Base-by-base conservation (phyloP, 495 filamentous ascomycete species). In the Aspergillus mulundensis region DNA sequence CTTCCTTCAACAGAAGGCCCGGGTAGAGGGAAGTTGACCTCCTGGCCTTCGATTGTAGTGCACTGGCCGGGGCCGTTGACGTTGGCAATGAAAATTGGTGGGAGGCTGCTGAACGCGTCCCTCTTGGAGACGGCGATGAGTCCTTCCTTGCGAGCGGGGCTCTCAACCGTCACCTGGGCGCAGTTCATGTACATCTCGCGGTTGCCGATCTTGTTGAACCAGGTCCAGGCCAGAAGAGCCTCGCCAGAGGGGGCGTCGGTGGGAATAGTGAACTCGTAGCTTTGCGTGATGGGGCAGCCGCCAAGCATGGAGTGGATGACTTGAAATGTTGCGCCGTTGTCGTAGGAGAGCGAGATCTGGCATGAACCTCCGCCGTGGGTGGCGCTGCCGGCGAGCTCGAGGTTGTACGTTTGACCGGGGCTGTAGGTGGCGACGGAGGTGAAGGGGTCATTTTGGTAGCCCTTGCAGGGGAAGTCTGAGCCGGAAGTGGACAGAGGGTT, bases 171-270 rank as follows among this genome's bases (percentile, higher is more conserved):
- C 44, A 93, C 78, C 18, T 87, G 81, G 4, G 86, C 88, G 58
- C 92, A 97, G 80, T 92, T 91, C 91, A 95, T 95, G 78, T 96
- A 96, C 83, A 95, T 90, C 69, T 97, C 92, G 19, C 90, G 82
- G 74, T 91, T 90, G 46, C 90, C 90, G 50, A 91, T 66, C 59
- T 85, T 86, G 82, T 97, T 97, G 76, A 93, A 86, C 92, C 92
- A 97, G 4, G 87, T 87, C 84, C 90, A 96, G 15, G 87, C 86
- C 41, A 97, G 74, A 2, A 85, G 83, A 2, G 84, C 88, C 42
- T 82, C 63, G 1, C 79, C 80, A 3, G 57, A 52, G 1, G 73
- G 72, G 12, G 75, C 72, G 50, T 74, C 71, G 0, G 63, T 61
- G 14, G 80, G 80, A 18, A 83, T 67, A 0, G 61, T 67, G 61